phyloP scores from a whole-genome alignment of 2,329 filamentous ascomycete genomes.

The Verticillium longisporum region DNA sequence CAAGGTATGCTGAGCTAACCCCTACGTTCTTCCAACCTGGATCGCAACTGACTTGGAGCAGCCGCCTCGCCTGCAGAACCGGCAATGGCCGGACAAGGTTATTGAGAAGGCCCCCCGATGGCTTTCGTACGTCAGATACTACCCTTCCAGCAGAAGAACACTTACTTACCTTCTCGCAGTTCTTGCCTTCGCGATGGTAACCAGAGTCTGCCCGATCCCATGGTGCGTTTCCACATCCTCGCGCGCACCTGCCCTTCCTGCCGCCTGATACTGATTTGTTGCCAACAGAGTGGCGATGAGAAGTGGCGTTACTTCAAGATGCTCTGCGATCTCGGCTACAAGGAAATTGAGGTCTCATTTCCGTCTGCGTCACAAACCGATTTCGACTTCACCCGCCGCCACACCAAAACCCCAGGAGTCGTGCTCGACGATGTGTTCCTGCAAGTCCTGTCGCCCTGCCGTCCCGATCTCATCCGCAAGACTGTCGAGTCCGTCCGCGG shows the following conservation, averaged over 20 bases:
- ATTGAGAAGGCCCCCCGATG: slow-evolving; percentile 83
- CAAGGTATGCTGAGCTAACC: slow-evolving; percentile 1
- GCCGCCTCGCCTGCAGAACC: slow-evolving; percentile 58
- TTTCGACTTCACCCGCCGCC: slow-evolving; percentile 85
- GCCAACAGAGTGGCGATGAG: slow-evolving; percentile 74
- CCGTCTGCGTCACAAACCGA: slow-evolving; percentile 92
- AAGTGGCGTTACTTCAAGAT: slow-evolving; percentile 95
- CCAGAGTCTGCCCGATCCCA: slow-evolving; percentile 86
- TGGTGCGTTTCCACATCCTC: slow-evolving; percentile 51
- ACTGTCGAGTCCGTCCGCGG: slow-evolving; percentile 86
- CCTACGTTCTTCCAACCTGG: not conserved
- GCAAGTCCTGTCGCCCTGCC: slow-evolving; percentile 87
- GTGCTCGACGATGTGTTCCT: slow-evolving; percentile 86
- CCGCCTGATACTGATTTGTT: slow-evolving; percentile 4
- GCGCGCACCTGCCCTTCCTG: not conserved
- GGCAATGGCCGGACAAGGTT: slow-evolving; percentile 78
- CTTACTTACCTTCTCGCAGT: slow-evolving; percentile 2
- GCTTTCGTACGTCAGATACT: slow-evolving; percentile 49
- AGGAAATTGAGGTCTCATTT: slow-evolving; percentile 96
- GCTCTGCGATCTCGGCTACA: slow-evolving; percentile 87
- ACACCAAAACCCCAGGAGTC: slow-evolving; percentile 77
- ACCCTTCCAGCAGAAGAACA: not conserved
- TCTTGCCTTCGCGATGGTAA: slow-evolving; percentile 73
- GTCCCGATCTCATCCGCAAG: slow-evolving; percentile 80
- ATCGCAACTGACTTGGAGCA: not conserved